phyloP scores from a whole-genome alignment of 768 basidiomycete species.

The Leccinum longicurvipes region DNA sequence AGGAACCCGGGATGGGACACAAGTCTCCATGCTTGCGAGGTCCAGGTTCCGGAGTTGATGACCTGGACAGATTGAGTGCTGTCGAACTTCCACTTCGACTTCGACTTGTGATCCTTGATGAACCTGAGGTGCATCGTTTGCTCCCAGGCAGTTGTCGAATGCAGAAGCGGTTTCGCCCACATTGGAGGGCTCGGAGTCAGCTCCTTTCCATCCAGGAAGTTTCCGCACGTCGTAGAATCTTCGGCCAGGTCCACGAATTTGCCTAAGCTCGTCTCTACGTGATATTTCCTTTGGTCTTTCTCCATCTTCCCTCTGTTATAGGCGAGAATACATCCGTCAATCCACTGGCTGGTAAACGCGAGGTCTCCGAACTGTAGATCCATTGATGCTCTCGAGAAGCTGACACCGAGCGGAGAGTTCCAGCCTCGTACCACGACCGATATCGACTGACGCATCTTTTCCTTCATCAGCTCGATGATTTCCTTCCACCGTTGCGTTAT shows the following conservation, averaged over 20 bases:
- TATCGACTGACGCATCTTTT: not conserved
- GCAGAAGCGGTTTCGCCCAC: not conserved
- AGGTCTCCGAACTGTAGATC: not conserved
- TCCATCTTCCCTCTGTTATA: not conserved
- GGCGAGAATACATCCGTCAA: not conserved
- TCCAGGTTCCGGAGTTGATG: not conserved
- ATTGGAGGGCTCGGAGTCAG: not conserved
- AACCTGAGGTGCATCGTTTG: not conserved
- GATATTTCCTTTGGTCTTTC: not conserved
- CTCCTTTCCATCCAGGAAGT: constrained; percentile 4
- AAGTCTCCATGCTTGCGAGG: not conserved
- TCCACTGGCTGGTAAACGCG: not conserved
- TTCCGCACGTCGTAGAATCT: not conserved
- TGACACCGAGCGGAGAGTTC: not conserved
- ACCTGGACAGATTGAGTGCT: not conserved
- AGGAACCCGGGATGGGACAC: not conserved
- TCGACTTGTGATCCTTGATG: not conserved
- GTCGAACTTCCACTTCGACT: not conserved
- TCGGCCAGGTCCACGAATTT: not conserved
- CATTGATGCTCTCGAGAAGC: not conserved
- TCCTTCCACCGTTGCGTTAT: not conserved
- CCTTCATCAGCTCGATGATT: not conserved
- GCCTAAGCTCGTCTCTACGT: not conserved
- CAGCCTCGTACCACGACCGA: not conserved
- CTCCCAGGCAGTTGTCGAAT: constrained; percentile 1